Evolutionary conservation across 306 rosid species (phyloP), one percentile per base, ranked within the genome.

Genomic region (Quillaja saponaria): DNA sequence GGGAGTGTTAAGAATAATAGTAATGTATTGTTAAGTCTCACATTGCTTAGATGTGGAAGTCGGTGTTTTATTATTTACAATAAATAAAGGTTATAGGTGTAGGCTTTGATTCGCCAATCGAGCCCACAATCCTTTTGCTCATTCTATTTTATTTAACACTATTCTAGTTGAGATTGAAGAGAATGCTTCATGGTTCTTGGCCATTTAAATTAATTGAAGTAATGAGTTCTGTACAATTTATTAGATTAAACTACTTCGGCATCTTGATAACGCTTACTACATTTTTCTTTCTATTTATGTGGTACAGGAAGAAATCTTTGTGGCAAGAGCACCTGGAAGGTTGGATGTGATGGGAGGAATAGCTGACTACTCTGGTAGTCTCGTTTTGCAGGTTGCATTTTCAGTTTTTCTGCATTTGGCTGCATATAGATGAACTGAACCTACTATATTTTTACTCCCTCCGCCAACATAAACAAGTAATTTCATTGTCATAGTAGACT

Each of bases 281-380:
- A 49, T 48, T 61, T 61, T 67, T 33, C 34, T 28, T 56, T 54
- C 16, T 44, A 60, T 57, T 33, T 39, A 45, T 51, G 39, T 76
- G 40, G 68, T 28, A 58, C 81, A 94, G 99, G 97, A 87, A 68
- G 99, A 89, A 28, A 78, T 94, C 69, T 82, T 82, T 78, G 91
- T 94, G 72, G 69, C 99, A 5, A 87, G 99, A 75, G 99, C 99
- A 70, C 99, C 99, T 41, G 97, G 99, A 68, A 84, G 99, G 65
- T 73, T 94, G 70, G 99, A 94, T 66, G 97, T 89, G 33, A 94
- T 94, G 99, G 99, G 99, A 51, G 99, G 99, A 41, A 94, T 94
- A 74, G 99, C 97, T 57, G 99, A 94, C 77, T 94, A 94, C 72
- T 94, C 99, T 48, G 99, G 99, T 72, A 86, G 96, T 72, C 96